Base-by-base conservation (phyloP, 257 asterid species). In the Nicotiana sylvestris region DNA sequence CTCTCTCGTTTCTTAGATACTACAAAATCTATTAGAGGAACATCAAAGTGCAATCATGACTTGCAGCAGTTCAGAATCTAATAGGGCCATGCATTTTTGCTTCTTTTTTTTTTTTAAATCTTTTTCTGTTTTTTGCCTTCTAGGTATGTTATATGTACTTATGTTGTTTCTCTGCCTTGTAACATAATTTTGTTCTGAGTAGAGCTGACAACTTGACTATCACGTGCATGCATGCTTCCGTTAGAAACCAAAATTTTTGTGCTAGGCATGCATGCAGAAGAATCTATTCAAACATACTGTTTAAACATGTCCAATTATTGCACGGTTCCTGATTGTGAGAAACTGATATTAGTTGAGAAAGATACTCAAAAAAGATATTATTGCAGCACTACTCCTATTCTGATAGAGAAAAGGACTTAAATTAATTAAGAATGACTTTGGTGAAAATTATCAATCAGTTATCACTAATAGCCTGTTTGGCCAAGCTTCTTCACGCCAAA, bases 161-260 rank as follows among this genome's bases (percentile, higher is more conserved):
- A 68, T 81, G n/a, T 46, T 81, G 69, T 51, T 64, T 65, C 55
- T 32, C 29, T 64, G 55, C 17, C n/a, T 39, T 65, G 76, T 81
- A 74, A 81, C 30, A 53, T 80, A 76, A 32, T 12, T 51, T 53
- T 13, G 16, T 53, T 15, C 58, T 56, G 61, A 56, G 51, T 64
- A 83, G 49, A 64, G 51, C 51, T 55, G 83, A 78, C 82, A 66
- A 27, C 81, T 60, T 49, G 78, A 77, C 60, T 33, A 35, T 62
- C 82, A 29, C 79, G 78, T 84, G 66, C 84, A 83, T 29, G 60
- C 13, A 53, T 53, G 33, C 35, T 69, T 69, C 49, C 56, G 10
- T 37, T 37, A 18, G 77, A 69, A 69, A 69, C 76, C n/a, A 69
- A 68, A 37, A 4, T 18, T 25, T 21, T 1, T 69, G 2, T 68